Conservation (phyloP, 129 eudicot species). For the Erigeron canadensis region DNA sequence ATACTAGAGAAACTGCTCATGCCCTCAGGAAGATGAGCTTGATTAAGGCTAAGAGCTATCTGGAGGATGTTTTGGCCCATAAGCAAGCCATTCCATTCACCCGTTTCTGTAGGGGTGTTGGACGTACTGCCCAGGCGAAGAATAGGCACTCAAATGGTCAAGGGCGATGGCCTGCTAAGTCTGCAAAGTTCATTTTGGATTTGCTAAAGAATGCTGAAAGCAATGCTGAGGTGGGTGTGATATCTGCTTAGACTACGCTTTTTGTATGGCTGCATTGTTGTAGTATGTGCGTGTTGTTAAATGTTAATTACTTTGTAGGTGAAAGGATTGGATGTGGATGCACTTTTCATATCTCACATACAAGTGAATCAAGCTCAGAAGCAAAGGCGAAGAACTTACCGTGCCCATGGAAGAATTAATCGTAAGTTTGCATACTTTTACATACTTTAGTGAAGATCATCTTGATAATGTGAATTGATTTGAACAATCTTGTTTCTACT, state of each 20-base stretch:
- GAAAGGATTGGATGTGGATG: slow-evolving; percentile 45
- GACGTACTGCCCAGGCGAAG: slow-evolving; percentile 65
- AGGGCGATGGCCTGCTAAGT: slow-evolving; percentile 65
- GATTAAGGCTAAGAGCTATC: slow-evolving; percentile 54
- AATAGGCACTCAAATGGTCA: slow-evolving; percentile 61
- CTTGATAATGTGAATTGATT: background rate
- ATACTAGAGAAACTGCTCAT: slow-evolving; percentile 60
- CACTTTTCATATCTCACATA: slow-evolving; percentile 41
- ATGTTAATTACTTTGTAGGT: slow-evolving; percentile 21
- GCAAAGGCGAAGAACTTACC: slow-evolving; percentile 42
- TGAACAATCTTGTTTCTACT: background rate
- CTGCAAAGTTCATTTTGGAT: slow-evolving; percentile 53
- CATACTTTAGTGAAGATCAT: background rate
- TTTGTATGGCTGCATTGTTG: background rate
- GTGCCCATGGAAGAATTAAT: slow-evolving; percentile 44
- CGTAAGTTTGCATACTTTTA: slow-evolving; percentile 15
- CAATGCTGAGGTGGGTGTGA: slow-evolving; percentile 48
- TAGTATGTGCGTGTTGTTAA: background rate
- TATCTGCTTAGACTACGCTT: no score
- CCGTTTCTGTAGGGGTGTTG: slow-evolving; percentile 56
- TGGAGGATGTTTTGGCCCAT: slow-evolving; percentile 58
- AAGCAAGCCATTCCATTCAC: slow-evolving; percentile 64
- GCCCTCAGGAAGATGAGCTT: slow-evolving; percentile 49
- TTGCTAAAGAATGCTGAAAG: slow-evolving; percentile 63
- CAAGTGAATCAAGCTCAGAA: slow-evolving; percentile 47